Evolutionary conservation across 2,329 filamentous ascomycete species (phyloP), one percentile per base, ranked within the genome.

Genomic region (Colletotrichum euphorbiae): DNA sequence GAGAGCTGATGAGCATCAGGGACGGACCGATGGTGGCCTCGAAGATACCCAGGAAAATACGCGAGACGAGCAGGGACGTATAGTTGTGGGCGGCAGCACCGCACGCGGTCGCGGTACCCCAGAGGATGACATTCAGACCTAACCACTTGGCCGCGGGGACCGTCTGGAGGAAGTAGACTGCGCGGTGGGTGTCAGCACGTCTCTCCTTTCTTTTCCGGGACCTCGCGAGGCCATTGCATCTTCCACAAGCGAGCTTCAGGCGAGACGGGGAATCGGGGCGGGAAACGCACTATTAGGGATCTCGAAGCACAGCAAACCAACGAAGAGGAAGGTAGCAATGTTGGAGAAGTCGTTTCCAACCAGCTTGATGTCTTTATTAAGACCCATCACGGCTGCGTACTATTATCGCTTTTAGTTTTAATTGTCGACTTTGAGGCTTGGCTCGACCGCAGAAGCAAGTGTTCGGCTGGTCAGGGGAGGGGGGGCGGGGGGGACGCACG

Each of bases 381-480:
- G 75, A 3, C 88, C 88, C 89, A 91, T 91, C 58, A 91, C 87
- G 67, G 85, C 86, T 17, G 87, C 88, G 73, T 91, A 91, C 84
- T 89, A 74, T 57, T 28, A n/a, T 38, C 21, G 56, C 64, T 64
- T 24, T 43, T 46, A 56, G 12, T 31, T 61, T 15, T n/a, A n/a
- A 45, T 24, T 40, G 38, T 11, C 31, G 31, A 21, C 33, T 42
- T 19, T 4, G 48, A 48, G 21, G 13, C 24, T 6, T 11, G 6
- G 9, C 28, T 6, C 17, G 31, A 17, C 7, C 12, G 28, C 12
- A 33, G 38, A 66, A 40, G 15, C 15, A 62, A 9, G 28, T 11
- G 43, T 6, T 28, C 51, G 19, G 46, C 13, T 52, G 63, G 59
- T 17, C 28, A 36, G 17, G 48, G 33, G 38, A 24, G 24, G 28